Percentiles rank a stretch among this genome's conserved stretches.
phyloP scores from a whole-genome alignment of 371 early-diverging fungal genomes.

The Mucor irregularis region DNA sequence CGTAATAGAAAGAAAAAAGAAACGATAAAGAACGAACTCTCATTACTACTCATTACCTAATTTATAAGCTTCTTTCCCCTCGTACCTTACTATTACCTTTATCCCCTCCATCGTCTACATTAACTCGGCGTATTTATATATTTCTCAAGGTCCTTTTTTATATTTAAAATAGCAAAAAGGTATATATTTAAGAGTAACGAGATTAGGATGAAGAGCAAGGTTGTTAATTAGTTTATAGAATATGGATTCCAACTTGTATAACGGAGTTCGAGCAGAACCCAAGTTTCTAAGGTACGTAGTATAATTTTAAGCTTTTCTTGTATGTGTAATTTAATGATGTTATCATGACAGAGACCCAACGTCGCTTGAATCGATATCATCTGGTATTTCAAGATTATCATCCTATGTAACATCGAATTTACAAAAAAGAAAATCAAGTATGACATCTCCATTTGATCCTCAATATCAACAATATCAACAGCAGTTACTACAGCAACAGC shows the following conservation, averaged over 20 bases:
- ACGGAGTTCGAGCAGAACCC: slow-evolving; percentile 54
- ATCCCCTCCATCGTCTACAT: too few species aligned
- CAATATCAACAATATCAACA: slow-evolving; percentile 29
- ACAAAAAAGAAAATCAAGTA: slow-evolving; percentile 41
- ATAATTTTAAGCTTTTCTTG: background rate
- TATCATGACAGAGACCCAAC: slow-evolving; percentile 52
- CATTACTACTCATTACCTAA: too few species aligned
- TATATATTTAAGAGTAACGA: too few species aligned
- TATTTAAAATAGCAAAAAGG: too few species aligned
- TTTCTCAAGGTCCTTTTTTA: too few species aligned
- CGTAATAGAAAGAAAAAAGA: too few species aligned
- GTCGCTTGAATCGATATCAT: slow-evolving; percentile 60
- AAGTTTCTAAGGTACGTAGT: slow-evolving; percentile 40
- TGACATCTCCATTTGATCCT: slow-evolving; percentile 41
- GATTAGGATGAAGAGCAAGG: too few species aligned
- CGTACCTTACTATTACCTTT: too few species aligned
- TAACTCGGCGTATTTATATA: too few species aligned
- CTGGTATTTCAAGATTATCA: slow-evolving; percentile 58
- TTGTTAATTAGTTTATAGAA: too few species aligned
- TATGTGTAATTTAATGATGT: background rate
- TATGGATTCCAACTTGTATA: slow-evolving; percentile 25
- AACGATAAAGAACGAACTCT: too few species aligned
- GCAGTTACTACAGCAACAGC: slow-evolving; percentile 23
- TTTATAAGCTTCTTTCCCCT: too few species aligned
- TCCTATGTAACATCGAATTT: slow-evolving; percentile 56